Evolutionary conservation across 139 green algal genomes (phyloP).

Genomic region (Haematococcus lacustris): DNA sequence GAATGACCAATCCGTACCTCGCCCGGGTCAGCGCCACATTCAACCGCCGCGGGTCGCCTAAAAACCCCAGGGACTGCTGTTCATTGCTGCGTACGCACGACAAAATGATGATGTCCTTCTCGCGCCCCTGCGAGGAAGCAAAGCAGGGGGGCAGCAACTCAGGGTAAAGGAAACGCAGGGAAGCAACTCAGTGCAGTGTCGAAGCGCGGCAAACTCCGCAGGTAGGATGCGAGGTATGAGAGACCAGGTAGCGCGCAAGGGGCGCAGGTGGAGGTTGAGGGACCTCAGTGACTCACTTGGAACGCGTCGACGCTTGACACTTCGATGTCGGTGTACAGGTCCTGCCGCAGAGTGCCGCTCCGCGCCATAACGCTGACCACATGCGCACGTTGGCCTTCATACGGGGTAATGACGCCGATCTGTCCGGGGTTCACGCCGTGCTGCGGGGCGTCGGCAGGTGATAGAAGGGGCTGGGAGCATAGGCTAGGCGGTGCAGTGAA

Average conservation of each 20-base stretch:
- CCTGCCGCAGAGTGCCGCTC: slow-evolving; percentile 66
- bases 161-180: no score
- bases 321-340: slow-evolving; percentile 86
- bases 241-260: no score
- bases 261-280: no score
- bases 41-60: slow-evolving; percentile 88
- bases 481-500: no score
- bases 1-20: slow-evolving; percentile 68
- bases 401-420: slow-evolving; percentile 97
- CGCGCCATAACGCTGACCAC: slow-evolving; percentile 73
- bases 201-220: no score
- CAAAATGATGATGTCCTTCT: slow-evolving; percentile 99
- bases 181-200: no score
- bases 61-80: slow-evolving; percentile 89
- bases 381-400: slow-evolving; percentile 94
- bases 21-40: slow-evolving; percentile 96
- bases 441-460: no score
- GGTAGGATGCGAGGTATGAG: no score
- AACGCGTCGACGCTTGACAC: slow-evolving; percentile 76
- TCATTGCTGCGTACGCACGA: slow-evolving; percentile 96
- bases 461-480: no score
- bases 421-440: slow-evolving; percentile 59
- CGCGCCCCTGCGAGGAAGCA: slow-evolving; percentile 72
- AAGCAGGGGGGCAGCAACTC: no score
- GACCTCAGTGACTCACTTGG: slow-evolving; percentile 42